Evolutionary conservation across 2,329 filamentous ascomycete genomes (phyloP), one percentile per base, ranked within the genome.

Genomic region (Metarhizium robertsii): DNA sequence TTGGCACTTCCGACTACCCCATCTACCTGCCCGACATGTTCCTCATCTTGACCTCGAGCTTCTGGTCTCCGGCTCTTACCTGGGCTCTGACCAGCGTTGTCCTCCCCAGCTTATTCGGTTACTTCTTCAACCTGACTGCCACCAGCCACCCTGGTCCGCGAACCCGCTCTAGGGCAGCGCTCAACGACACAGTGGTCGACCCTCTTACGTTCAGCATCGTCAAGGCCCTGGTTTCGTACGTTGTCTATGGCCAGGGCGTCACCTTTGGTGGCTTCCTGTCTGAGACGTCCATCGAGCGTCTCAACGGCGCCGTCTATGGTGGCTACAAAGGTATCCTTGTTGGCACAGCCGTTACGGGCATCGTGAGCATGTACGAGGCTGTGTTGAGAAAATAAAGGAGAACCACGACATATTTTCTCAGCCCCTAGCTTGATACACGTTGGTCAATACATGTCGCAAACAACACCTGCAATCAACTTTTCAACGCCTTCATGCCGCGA

Each of bases 201-300:
- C 92, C 92, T 4, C 75, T 97, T 66, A 88, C 86, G 25, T 99
- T 95, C 74, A 95, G 92, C 74, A 85, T 97, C 56, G 83, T 83
- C 63, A 96, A 96, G 76, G 92, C 87, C 0, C 69, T 97, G 54
- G 71, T 92, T 57, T 85, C 88, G 7, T 96, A 88, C 69, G 79
- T 92, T 38, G 85, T 96, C 18, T 96, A 92, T 67, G 82, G 79
- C 10, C 83, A 86, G 67, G 82, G 81, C 38, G 78, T 80, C 52
- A 81, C 79, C 50, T 80, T 86, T 55, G 75, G 80, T 50, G 86
- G 86, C 36, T 75, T 84, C 53, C 75, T 90, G 56, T 77, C 81
- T 56, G 74, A 78, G 32, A 71, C 75, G 16, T 81, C 83, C 6
- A 84, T 90, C 51, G 73, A 73, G 53, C 78, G 80, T 55, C 83